Base-by-base conservation (phyloP, 2,329 filamentous ascomycete genomes). In the Dothideomycetidae sp. region DNA sequence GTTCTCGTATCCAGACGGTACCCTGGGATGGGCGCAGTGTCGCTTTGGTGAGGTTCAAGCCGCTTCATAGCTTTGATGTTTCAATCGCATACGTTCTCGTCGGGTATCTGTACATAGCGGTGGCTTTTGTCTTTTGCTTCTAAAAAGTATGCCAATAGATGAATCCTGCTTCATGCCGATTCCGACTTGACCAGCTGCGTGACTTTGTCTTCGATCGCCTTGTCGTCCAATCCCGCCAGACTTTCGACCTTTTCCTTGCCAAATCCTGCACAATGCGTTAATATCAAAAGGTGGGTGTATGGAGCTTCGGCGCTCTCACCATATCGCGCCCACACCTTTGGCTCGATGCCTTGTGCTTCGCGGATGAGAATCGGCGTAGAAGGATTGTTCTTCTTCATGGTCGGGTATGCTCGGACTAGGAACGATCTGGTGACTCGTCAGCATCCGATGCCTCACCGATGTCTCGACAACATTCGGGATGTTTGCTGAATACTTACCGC, bases 371-470 rank as follows among this genome's bases (percentile, higher is more conserved):
- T 96, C 38, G 90, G 90, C 33, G 73, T 86, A 61, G 81, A 68
- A 40, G 90, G 90, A 68, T 98, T 98, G 71, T 88, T 82, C 71
- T 93, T 92, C 76, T 98, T 98, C 88, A 98, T 96, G 43, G 82
- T 90, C 32, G 90, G 90, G 63, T 98, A 98, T 48, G 85, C 78
- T 58, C 83, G 76, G 47, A 78, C 79, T 48, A 98, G 71, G 65
- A 98, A 98, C 18, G 81, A 78, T 60, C 90, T 94, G 51, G 12
- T 26, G 29, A 31, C 5, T 5, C 28, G 23, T 33, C 16, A 40
- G 15, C 30, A n/a, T n/a, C n/a, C n/a, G n/a, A n/a, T n/a, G n/a
- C n/a, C n/a, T n/a, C n/a, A 12, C 37, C 19, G 31, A 23, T 11
- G 10, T 35, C 46, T n/a, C 38, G 26, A 15, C 7, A 12, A 26